Percentiles rank a stretch among this genome's conserved stretches.
These are phyloP conservation scores for Talaromyces liani DNA, from an alignment of 495 filamentous ascomycete species.

Conservation along the genomic window DNA sequence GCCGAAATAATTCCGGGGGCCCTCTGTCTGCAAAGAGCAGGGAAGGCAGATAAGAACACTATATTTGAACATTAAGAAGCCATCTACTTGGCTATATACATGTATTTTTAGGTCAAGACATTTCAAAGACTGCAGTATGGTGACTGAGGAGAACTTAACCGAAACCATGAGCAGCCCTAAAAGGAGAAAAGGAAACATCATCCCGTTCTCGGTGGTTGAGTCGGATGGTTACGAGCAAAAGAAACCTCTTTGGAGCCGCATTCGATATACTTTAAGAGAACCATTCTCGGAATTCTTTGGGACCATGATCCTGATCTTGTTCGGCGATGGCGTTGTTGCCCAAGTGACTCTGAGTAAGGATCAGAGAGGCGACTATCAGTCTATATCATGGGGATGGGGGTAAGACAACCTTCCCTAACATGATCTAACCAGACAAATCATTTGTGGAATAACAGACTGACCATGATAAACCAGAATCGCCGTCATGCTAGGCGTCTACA, in stretches of 20 bases:
- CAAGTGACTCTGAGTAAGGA: constrained; percentile 47
- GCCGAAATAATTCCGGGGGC: neutral
- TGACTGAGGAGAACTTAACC: neutral
- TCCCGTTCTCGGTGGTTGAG: neutral
- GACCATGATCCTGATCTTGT: constrained; percentile 54
- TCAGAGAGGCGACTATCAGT: constrained; percentile 50
- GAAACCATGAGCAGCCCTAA: neutral
- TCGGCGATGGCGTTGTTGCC: constrained; percentile 55
- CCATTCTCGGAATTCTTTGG: constrained; percentile 59
- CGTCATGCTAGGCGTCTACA: constrained; percentile 62
- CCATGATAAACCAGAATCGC: constrained; percentile 21
- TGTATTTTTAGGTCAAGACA: neutral
- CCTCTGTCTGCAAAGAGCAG: neutral
- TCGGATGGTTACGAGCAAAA: constrained; percentile 13
- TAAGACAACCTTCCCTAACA: constrained; percentile 20
- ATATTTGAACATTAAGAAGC: neutral
- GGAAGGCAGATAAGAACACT: neutral
- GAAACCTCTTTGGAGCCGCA: constrained; percentile 38
- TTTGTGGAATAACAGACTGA: no score
- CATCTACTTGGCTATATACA: neutral
- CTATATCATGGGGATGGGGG: constrained; percentile 58
- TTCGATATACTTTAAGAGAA: constrained; percentile 40
- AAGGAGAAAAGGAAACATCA: neutral
- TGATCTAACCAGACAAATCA: no score
- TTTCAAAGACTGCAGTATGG: neutral